These are phyloP conservation scores for Ustilago curta DNA, from an alignment of 1,284 basidiomycete species.

Conservation along the genomic window DNA sequence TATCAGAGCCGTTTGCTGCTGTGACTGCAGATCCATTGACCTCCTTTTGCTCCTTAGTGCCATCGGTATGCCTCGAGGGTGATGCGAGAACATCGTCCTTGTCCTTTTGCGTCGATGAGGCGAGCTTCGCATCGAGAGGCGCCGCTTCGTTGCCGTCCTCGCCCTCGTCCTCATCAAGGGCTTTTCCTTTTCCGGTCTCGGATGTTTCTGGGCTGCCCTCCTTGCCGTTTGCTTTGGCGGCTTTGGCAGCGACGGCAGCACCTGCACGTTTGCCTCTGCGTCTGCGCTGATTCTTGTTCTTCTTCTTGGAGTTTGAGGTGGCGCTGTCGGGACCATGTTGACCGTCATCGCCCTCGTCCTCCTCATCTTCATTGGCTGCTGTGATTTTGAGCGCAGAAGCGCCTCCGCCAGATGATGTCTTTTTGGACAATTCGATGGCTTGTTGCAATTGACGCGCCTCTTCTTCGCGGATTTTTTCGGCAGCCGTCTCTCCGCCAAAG, in stretches of 20 bases:
- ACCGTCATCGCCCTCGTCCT: conserved; percentile 36
- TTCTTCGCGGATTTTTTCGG: conserved; percentile 33
- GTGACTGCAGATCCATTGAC: conserved; percentile 11
- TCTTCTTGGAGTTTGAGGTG: conserved; percentile 34
- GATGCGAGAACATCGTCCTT: conserved; percentile 7
- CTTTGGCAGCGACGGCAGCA: conserved; percentile 66
- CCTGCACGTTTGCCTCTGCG: conserved; percentile 65
- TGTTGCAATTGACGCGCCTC: conserved; percentile 39
- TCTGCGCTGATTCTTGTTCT: conserved; percentile 49
- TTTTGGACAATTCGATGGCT: conserved; percentile 37
- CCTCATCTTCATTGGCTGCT: conserved; percentile 23
- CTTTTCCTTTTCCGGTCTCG: conserved; percentile 70
- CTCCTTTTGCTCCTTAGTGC: neutral
- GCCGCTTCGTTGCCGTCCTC: conserved; percentile 15
- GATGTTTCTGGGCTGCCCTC: conserved; percentile 58
- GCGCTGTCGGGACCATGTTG: conserved; percentile 26
- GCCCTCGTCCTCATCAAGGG: conserved; percentile 55
- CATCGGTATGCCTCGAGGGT: conserved; percentile 16
- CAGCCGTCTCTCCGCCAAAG: conserved; percentile 20
- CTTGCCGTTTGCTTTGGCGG: conserved; percentile 74
- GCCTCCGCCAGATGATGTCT: neutral
- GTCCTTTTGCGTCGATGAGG: neutral
- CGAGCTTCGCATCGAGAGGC: neutral
- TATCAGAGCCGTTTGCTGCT: conserved; percentile 22
- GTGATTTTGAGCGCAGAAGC: neutral